phyloP scores from a whole-genome alignment of 768 basidiomycete species.

The Cystobasidium ongulense region DNA sequence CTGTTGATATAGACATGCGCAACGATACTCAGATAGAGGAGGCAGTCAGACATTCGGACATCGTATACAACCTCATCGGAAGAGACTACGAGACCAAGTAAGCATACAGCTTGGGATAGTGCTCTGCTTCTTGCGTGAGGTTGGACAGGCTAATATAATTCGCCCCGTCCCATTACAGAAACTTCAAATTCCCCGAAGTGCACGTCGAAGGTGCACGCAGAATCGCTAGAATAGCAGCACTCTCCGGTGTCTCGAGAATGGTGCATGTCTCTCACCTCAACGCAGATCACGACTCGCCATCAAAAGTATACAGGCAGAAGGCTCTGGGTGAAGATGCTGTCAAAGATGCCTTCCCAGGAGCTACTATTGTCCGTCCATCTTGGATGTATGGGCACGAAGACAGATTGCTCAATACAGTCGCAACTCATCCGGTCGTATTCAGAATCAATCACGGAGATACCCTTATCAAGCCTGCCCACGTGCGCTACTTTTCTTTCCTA shows the following conservation, averaged over 20 bases:
- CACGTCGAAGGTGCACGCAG: conserved; percentile 72
- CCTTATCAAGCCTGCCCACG: conserved; percentile 82
- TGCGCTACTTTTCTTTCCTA: conserved; percentile 48
- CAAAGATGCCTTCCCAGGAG: conserved; percentile 67
- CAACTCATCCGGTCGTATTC: conserved; percentile 89
- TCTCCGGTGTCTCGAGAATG: conserved; percentile 69
- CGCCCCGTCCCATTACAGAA: conserved; percentile 52
- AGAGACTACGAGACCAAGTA: conserved; percentile 94
- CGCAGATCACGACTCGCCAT: conserved; percentile 67
- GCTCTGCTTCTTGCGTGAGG: neutral
- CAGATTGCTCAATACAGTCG: conserved; percentile 82
- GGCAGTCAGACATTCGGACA: conserved; percentile 87
- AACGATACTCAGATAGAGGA: conserved; percentile 85
- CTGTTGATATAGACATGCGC: conserved; percentile 95
- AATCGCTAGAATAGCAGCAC: conserved; percentile 73
- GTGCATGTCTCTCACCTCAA: conserved; percentile 94
- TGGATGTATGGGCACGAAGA: conserved; percentile 91
- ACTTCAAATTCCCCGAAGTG: conserved; percentile 73
- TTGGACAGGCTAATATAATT: neutral
- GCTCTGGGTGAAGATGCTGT: conserved; percentile 82
- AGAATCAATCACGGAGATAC: conserved; percentile 83
- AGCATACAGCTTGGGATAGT: conserved; percentile 10
- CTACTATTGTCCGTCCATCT: conserved; percentile 79
- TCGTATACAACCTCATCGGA: conserved; percentile 91
- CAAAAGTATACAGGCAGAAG: conserved; percentile 79